Evolutionary conservation across 2,329 filamentous ascomycete species (phyloP).

Genomic region (Hymenoscyphus repandus): DNA sequence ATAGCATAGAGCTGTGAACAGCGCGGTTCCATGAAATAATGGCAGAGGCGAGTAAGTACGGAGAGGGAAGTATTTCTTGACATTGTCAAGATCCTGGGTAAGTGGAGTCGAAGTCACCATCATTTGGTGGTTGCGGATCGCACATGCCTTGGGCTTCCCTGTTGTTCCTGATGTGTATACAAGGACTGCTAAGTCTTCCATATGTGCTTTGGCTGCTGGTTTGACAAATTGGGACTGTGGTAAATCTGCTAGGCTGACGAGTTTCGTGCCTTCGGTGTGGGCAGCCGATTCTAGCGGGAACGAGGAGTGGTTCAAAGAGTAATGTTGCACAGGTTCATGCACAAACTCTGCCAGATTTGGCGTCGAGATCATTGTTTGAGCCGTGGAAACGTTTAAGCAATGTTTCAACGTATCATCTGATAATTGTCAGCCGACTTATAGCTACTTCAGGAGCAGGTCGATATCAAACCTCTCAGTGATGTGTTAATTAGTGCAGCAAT

Average conservation of each 20-base stretch:
- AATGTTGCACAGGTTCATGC: slow-evolving; percentile 28
- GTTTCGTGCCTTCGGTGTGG: slow-evolving; percentile 5
- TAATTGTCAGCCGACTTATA: slow-evolving; percentile 5
- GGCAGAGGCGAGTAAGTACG: slow-evolving; percentile 43
- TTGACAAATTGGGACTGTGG: slow-evolving; percentile 12
- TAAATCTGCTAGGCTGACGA: slow-evolving; percentile 13
- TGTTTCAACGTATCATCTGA: slow-evolving; percentile 40
- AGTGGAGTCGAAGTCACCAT: slow-evolving; percentile 34
- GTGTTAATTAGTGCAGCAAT: slow-evolving; percentile 42
- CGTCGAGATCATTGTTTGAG: slow-evolving; percentile 38
- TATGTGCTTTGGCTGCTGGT: slow-evolving; percentile 31
- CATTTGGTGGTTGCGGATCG: slow-evolving; percentile 35
- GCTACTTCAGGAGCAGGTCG: neutral
- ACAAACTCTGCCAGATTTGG: slow-evolving; percentile 37
- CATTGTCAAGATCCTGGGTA: slow-evolving; percentile 33
- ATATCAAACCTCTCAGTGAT: slow-evolving; percentile 37
- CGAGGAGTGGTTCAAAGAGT: slow-evolving; percentile 35
- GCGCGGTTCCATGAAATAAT: slow-evolving; percentile 44
- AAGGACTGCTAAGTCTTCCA: slow-evolving; percentile 34
- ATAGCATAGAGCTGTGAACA: slow-evolving; percentile 40
- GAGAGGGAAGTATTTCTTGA: slow-evolving; percentile 38
- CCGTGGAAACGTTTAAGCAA: slow-evolving; percentile 38
- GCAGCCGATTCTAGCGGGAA: slow-evolving; percentile 26
- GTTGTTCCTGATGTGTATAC: slow-evolving; percentile 46
- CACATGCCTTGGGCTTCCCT: slow-evolving; percentile 42